Conservation (phyloP, 2,329 filamentous ascomycete genomes). For the Chaetomium sp. region DNA sequence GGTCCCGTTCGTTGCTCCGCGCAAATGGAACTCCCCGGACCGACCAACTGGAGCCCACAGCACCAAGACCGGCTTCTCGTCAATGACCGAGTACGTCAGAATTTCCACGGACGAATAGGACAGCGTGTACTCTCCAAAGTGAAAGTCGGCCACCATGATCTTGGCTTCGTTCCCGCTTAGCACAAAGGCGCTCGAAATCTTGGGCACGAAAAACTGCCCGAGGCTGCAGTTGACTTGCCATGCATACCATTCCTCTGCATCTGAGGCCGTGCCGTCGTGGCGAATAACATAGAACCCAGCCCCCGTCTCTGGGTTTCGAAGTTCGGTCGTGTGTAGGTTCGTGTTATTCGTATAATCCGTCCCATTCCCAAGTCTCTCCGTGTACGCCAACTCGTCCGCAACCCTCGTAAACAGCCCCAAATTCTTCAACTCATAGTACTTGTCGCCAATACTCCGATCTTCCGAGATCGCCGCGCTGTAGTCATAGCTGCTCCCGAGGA, state of each 20-base stretch:
- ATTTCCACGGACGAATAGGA: constrained; percentile 1
- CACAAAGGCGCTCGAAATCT: not conserved
- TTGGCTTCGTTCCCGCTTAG: not conserved
- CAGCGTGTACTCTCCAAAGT: not conserved
- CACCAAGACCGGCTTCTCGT: not conserved
- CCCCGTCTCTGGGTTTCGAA: not conserved
- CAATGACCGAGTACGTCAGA: not conserved
- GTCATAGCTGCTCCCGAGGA: constrained; percentile 4
- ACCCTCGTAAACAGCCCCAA: not conserved
- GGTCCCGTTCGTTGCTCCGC: not conserved
- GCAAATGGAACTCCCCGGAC: not conserved
- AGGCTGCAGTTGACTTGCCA: not conserved
- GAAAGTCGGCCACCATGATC: not conserved
- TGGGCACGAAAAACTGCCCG: constrained; percentile 2
- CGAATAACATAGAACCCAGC: not conserved
- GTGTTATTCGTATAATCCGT: constrained; percentile 1
- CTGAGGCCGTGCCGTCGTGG: not conserved
- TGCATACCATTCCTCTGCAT: not conserved
- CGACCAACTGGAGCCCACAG: constrained; percentile 1
- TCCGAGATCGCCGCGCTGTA: constrained; percentile 3
- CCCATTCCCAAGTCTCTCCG: not conserved
- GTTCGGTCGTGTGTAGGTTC: not conserved
- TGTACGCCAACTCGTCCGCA: not conserved
- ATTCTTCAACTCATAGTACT: constrained; percentile 6
- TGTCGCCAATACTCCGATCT: constrained; percentile 2